These are phyloP conservation scores for Quercus phellos DNA, from an alignment of 331 rosid genomes.

Conservation along the genomic window DNA sequence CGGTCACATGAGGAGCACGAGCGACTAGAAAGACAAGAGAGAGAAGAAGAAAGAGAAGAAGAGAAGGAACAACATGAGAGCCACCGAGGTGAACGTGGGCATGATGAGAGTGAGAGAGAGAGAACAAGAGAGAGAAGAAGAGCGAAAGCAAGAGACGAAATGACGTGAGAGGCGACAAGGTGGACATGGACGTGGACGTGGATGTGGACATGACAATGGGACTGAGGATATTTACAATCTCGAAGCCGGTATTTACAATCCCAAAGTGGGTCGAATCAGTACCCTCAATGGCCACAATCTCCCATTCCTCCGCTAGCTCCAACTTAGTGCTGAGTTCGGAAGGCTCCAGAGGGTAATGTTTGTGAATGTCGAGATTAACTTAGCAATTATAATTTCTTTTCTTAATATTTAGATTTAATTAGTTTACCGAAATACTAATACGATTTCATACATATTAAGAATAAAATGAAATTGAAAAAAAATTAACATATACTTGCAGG, in stretches of 20 bases:
- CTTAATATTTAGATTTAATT: no score
- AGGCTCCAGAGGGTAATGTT: conserved; percentile 38
- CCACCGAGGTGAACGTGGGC: not conserved
- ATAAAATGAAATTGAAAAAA: not conserved
- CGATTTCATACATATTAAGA: no score
- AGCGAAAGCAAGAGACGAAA: not conserved
- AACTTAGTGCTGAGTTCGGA: conserved; percentile 58
- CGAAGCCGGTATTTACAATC: conserved; percentile 44
- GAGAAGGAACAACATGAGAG: no score
- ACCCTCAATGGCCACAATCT: conserved; percentile 37
- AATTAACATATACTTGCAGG: conserved; percentile 22
- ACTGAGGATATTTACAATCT: conserved; percentile 27
- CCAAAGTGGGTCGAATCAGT: conserved; percentile 50
- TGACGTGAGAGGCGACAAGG: not conserved
- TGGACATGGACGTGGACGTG: not conserved
- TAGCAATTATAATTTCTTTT: no score
- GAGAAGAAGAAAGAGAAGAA: not conserved
- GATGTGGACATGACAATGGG: conserved; percentile 21
- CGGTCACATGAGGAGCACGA: not conserved
- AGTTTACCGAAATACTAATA: no score
- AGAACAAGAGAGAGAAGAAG: no score
- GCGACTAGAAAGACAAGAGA: not conserved
- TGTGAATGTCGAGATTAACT: no score
- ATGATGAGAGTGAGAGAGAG: no score
- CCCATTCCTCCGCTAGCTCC: conserved; percentile 42